Evolutionary conservation across 192 early-diverging fungal genomes (phyloP), one percentile per base, ranked within the genome.

Genomic region (Coemansia sp.): DNA sequence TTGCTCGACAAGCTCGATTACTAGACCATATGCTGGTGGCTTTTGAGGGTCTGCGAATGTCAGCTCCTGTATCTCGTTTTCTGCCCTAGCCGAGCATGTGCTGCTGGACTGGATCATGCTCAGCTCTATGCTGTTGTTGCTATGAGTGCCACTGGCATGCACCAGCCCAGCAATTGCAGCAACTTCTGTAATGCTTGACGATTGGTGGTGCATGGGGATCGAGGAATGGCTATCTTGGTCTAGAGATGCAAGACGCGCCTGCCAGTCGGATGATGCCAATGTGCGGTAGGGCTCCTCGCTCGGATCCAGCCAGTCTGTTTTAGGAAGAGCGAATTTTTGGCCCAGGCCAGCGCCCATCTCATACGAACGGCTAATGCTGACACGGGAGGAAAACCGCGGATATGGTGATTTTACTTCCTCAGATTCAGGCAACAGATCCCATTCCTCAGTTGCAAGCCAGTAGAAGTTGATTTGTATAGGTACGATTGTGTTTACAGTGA

Each of bases 391-490:
- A 65, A 68, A 78, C 31, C 59, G 57, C 34, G 75, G 75, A 50
- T 65, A 68, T 10, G 22, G 41, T 7, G 19, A 27, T 15, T 17
- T 23, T 15, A 29, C 6, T n/a, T 36, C 57, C n/a, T 63, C 72
- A 2, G 60, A 54, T 14, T 27, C 3, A 0, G 13, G 29, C 6
- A 17, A 17, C 4, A 45, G 14, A 11, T 57, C 68, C 75, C 75
- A 78, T 50, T 71, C 75, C 54, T 78, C 75, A 0, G 59, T 65
- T 0, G 75, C 75, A 20, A 78, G 68, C 75, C 75, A 78, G 62
- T 72, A 41, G 47, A 71, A 40, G 36, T 72, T 78, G 28, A 72
- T 50, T 0, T 65, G 50, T 19, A 72, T 59, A 27, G 75, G 75
- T 15, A 78, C 75, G 10, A 78, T 65, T 25, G 75, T 57, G 44